Evolutionary conservation across 2,329 filamentous ascomycete genomes (phyloP).

Genomic region (Lecanicillium sp.): DNA sequence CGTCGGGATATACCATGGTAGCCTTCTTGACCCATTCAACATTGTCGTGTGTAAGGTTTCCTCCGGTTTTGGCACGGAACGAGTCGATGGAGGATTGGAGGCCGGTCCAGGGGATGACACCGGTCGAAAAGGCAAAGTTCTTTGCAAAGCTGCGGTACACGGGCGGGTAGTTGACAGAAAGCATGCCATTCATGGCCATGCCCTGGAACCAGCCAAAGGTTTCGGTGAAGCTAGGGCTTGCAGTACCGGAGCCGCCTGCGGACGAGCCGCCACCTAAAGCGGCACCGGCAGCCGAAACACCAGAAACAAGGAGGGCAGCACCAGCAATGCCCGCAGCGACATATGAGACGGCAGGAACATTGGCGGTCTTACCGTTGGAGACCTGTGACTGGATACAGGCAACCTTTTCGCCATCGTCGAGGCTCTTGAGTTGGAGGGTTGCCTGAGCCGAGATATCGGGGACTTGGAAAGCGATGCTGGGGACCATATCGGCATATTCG

Average conservation of each 20-base stretch:
- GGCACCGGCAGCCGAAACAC: slow-evolving; percentile 59
- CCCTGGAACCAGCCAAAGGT: slow-evolving; percentile 87
- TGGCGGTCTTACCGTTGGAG: slow-evolving; percentile 78
- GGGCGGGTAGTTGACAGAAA: slow-evolving; percentile 78
- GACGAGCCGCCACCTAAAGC: slow-evolving; percentile 46
- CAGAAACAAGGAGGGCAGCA: slow-evolving; percentile 68
- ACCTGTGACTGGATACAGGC: slow-evolving; percentile 79
- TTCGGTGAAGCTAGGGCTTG: slow-evolving; percentile 79
- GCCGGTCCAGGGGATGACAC: slow-evolving; percentile 71
- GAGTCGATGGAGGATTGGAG: slow-evolving; percentile 77
- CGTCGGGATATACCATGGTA: slow-evolving; percentile 63
- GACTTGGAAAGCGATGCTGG: slow-evolving; percentile 79
- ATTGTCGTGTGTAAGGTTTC: slow-evolving; percentile 75
- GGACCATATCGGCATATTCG: slow-evolving; percentile 66
- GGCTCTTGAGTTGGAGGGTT: slow-evolving; percentile 62
- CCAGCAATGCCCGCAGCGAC: slow-evolving; percentile 77
- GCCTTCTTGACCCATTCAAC: slow-evolving; percentile 66
- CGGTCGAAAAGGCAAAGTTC: slow-evolving; percentile 90
- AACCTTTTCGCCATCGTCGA: slow-evolving; percentile 52
- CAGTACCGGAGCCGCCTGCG: slow-evolving; percentile 49
- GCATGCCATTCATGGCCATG: slow-evolving; percentile 93
- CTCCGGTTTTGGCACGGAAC: slow-evolving; percentile 74
- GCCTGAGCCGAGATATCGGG: slow-evolving; percentile 86
- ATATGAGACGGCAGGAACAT: slow-evolving; percentile 70
- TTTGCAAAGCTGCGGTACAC: slow-evolving; percentile 84